phyloP scores from a whole-genome alignment of 768 basidiomycete species.

The Mycena rosella region DNA sequence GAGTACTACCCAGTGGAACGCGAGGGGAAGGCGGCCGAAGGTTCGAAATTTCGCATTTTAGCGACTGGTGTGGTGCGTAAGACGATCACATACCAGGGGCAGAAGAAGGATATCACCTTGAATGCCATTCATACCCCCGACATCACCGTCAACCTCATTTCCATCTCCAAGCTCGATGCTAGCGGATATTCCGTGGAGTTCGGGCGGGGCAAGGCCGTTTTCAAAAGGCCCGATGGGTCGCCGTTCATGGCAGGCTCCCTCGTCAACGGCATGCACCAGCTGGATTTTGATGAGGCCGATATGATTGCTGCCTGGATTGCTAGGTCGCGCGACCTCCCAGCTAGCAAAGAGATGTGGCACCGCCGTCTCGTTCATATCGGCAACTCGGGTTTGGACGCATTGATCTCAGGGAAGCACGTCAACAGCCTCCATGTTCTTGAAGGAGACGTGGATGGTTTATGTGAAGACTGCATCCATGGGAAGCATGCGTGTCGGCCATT shows the following conservation, averaged over 20 bases:
- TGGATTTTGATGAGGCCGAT: not conserved
- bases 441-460: not conserved
- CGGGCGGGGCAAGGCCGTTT: not conserved
- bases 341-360: constrained; percentile 8
- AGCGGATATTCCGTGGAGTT: no score
- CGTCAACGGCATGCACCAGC: not conserved
- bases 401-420: no score
- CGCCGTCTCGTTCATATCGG: constrained; percentile 11
- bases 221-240: not conserved
- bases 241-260: constrained; percentile 2
- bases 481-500: constrained; percentile 2
- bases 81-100: not conserved
- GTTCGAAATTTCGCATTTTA: constrained; percentile 13
- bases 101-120: not conserved
- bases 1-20: constrained; percentile 6
- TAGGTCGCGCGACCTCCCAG: not conserved
- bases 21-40: no score
- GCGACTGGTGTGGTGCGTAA: not conserved
- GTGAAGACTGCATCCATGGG: no score
- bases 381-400: not conserved
- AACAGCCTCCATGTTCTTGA: not conserved
- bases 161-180: constrained; percentile 8
- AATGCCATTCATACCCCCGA: constrained; percentile 18
- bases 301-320: not conserved
- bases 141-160: constrained; percentile 11